phyloP scores from a whole-genome alignment of 495 filamentous ascomycete genomes.

The Talaromyces borbonicus region DNA sequence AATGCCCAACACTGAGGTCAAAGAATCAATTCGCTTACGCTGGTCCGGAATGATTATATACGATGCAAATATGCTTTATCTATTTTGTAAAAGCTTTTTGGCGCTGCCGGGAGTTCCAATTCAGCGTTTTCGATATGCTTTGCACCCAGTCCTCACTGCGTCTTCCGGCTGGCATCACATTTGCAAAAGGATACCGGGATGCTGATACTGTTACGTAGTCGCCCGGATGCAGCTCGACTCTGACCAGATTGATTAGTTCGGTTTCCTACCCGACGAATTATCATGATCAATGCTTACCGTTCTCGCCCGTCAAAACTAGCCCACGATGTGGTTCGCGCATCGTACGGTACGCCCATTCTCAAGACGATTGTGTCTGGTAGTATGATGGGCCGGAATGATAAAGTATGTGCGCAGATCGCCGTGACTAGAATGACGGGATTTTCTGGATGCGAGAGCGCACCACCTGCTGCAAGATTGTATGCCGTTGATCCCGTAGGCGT shows the following conservation, averaged over 20 bases:
- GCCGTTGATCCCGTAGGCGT: slow-evolving; percentile 92
- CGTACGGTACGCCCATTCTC: slow-evolving; percentile 83
- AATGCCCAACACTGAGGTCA: too few relatives aligned
- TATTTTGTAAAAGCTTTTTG: slow-evolving; percentile 51
- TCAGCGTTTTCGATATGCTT: slow-evolving; percentile 77
- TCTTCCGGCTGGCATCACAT: slow-evolving; percentile 65
- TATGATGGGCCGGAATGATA: slow-evolving; percentile 93
- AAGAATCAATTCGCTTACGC: too few relatives aligned
- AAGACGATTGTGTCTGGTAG: slow-evolving; percentile 91
- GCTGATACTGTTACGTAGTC: slow-evolving; percentile 96
- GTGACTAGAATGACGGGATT: slow-evolving; percentile 95
- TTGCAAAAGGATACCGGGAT: slow-evolving; percentile 85
- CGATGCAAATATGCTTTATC: too few relatives aligned
- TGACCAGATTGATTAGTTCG: slow-evolving; percentile 12
- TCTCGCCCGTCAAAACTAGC: slow-evolving; percentile 94
- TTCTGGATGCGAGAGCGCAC: slow-evolving; percentile 90
- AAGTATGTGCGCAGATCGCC: slow-evolving; percentile 90
- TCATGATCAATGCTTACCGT: slow-evolving; percentile 32
- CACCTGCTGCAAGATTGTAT: slow-evolving; percentile 94
- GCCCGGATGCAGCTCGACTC: slow-evolving; percentile 73
- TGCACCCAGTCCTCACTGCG: slow-evolving; percentile 88
- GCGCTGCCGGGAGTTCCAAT: slow-evolving; percentile 80
- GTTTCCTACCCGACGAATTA: not conserved
- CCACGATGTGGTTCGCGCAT: slow-evolving; percentile 83
- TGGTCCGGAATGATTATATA: too few relatives aligned